phyloP scores from a whole-genome alignment of 345 rosid species.

The Sisymbrium irio region DNA sequence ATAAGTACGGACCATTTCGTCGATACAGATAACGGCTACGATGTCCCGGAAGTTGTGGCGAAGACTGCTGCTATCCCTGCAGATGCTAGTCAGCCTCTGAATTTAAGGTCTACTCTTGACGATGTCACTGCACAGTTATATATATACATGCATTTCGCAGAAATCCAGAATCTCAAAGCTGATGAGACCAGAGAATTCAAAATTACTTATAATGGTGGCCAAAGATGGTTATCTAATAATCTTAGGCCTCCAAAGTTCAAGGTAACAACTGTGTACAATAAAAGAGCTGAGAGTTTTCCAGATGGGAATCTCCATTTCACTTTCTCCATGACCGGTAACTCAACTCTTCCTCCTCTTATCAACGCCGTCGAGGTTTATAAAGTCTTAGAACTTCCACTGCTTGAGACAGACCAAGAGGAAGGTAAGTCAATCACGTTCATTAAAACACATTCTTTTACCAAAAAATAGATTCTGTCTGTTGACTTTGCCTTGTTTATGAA shows the following conservation, averaged over 20 bases:
- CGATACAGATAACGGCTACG: background rate
- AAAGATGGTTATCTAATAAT: background rate
- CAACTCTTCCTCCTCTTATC: slow-evolving; percentile 41
- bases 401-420: slow-evolving; percentile 27
- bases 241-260: slow-evolving; percentile 22
- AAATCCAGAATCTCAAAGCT: slow-evolving; percentile 20
- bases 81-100: slow-evolving; percentile 14
- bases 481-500: background rate
- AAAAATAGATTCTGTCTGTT: background rate
- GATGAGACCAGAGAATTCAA: slow-evolving; percentile 35
- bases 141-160: slow-evolving; percentile 49
- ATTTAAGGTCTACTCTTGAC: background rate
- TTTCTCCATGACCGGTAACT: slow-evolving; percentile 16
- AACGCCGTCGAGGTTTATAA: slow-evolving; percentile 35
- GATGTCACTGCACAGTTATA: slow-evolving; percentile 8
- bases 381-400: slow-evolving; percentile 3
- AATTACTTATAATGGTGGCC: slow-evolving; percentile 28
- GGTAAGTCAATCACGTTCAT: slow-evolving; percentile 17
- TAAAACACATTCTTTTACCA: too few relatives aligned
- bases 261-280: slow-evolving; percentile 22
- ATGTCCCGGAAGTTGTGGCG: slow-evolving; percentile 32
- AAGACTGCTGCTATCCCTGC: slow-evolving; percentile 32
- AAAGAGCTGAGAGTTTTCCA: background rate
- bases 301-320: slow-evolving; percentile 12
- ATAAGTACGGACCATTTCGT: background rate